These are phyloP conservation scores for Agrocybe praecox DNA, from an alignment of 768 basidiomycete species.

Conservation along the genomic window DNA sequence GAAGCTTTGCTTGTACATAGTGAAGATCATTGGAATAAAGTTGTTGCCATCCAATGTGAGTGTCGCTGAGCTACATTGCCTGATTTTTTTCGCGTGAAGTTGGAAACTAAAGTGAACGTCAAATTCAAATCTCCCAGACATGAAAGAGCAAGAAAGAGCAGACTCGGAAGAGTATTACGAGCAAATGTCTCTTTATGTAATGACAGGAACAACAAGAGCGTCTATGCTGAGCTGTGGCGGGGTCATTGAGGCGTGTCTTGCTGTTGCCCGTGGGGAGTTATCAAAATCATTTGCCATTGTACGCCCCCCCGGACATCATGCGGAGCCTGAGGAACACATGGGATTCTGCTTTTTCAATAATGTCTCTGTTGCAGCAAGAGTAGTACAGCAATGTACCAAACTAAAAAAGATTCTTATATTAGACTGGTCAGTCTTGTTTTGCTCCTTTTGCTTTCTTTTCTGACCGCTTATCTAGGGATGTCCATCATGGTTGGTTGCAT, in stretches of 20 bases:
- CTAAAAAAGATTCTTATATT: constrained; percentile 87
- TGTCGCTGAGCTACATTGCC: constrained; percentile 20
- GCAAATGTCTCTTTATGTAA: constrained; percentile 90
- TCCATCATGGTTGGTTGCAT: constrained; percentile 77
- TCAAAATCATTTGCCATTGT: constrained; percentile 94
- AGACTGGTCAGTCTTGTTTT: constrained; percentile 74
- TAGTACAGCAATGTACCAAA: constrained; percentile 69
- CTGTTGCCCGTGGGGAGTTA: constrained; percentile 79
- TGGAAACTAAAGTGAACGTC: constrained; percentile 13
- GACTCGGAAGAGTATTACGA: constrained; percentile 87
- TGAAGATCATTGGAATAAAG: constrained; percentile 90
- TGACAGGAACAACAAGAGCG: constrained; percentile 79
- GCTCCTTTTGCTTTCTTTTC: background rate
- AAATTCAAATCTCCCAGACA: constrained; percentile 44
- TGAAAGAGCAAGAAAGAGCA: constrained; percentile 73
- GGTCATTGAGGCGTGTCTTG: constrained; percentile 86
- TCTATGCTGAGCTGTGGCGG: constrained; percentile 93
- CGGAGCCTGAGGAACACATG: constrained; percentile 98
- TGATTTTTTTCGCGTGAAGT: constrained; percentile 3
- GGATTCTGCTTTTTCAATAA: constrained; percentile 99
- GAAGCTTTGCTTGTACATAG: constrained; percentile 92
- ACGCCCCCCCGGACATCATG: constrained; percentile 96
- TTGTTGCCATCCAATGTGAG: constrained; percentile 82
- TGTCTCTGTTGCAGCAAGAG: constrained; percentile 88
- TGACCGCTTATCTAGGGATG: constrained; percentile 64